Conservation (phyloP, 345 rosid species). For the Nephelium lappaceum region DNA sequence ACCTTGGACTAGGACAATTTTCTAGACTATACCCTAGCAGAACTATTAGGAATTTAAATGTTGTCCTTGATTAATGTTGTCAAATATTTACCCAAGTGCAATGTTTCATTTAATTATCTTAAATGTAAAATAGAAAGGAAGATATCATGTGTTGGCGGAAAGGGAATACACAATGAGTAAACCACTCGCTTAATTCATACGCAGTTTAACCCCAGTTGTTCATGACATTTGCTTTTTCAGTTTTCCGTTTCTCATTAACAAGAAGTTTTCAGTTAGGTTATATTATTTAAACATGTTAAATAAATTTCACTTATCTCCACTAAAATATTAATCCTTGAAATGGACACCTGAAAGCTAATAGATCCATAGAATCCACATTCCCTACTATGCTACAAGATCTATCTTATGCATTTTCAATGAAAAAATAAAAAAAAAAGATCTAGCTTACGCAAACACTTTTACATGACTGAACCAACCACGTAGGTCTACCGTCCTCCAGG, state of each 20-base stretch:
- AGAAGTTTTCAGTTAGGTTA: background rate
- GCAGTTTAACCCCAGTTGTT: background rate
- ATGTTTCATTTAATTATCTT: background rate
- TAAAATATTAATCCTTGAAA: background rate
- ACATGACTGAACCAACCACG: background rate
- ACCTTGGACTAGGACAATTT: background rate
- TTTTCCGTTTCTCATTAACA: background rate
- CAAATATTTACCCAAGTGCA: too few relatives aligned
- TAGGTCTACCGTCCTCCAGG: background rate
- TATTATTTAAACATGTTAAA: background rate
- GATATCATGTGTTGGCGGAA: background rate
- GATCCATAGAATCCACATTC: background rate
- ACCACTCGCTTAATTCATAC: background rate
- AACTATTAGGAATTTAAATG: background rate
- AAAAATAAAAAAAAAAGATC: too few relatives aligned
- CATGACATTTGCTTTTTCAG: background rate
- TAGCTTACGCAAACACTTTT: background rate
- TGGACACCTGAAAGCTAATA: background rate
- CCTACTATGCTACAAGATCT: slow-evolving; percentile 1
- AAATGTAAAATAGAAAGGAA: background rate
- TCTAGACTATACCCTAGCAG: background rate
- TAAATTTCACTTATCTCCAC: background rate
- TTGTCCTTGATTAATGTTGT: background rate
- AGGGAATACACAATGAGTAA: background rate
- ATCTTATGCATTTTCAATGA: background rate